Percentiles rank a stretch among this genome's conserved stretches.
Conservation (phyloP, 495 filamentous ascomycete genomes). For the Cryomyces minteri region DNA sequence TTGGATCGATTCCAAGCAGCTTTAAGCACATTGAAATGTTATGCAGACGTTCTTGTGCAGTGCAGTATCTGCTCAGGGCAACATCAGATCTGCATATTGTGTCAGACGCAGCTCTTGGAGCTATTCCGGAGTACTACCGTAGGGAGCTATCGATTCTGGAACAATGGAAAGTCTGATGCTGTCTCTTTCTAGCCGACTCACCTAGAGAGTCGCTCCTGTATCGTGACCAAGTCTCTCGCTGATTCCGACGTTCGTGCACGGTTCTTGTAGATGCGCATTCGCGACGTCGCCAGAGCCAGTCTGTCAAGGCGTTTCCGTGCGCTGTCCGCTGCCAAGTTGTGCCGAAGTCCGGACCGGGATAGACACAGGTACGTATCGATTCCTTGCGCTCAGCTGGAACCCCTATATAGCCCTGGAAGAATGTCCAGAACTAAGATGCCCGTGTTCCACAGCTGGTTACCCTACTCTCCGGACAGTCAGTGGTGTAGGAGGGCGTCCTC, state of each 20-base stretch:
- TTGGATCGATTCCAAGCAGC: background rate
- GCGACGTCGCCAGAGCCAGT: background rate
- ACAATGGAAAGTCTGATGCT: background rate
- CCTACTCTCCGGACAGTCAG: no score
- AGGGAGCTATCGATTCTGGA: background rate
- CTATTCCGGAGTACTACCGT: no score
- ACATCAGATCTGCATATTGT: no score
- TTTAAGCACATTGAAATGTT: background rate
- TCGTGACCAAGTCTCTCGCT: background rate
- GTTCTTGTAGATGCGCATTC: no score
- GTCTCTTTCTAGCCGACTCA: background rate
- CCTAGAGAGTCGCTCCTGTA: background rate
- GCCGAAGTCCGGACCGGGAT: constrained; percentile 5
- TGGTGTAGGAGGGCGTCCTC: no score
- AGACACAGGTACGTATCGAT: no score
- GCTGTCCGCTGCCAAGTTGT: background rate
- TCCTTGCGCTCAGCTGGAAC: no score
- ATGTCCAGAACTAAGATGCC: no score
- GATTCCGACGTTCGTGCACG: no score
- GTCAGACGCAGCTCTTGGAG: no score
- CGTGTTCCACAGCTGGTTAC: no score
- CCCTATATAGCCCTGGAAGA: no score
- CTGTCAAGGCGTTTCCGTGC: background rate
- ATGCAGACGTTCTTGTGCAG: background rate
- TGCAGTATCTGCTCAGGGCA: background rate